Conservation (phyloP, 2,329 filamentous ascomycete genomes). For the Thermochaetoides dissita region DNA sequence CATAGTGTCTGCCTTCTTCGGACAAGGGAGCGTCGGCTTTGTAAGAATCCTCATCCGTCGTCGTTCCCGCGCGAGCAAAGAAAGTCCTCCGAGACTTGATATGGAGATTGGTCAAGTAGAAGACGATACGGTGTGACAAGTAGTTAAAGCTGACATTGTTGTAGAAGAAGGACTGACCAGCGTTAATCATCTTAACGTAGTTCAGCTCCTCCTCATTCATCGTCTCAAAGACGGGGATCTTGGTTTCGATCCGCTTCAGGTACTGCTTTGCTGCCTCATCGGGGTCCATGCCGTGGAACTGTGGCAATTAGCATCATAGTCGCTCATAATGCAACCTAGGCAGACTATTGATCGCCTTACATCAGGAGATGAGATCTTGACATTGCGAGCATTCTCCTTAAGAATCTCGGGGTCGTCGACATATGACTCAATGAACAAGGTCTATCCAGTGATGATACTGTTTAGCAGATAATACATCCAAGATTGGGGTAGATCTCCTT, state of each 20-base stretch:
- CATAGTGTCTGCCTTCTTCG: constrained; percentile 65
- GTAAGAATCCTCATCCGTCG: constrained; percentile 79
- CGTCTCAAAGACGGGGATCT: constrained; percentile 91
- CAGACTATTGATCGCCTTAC: constrained; percentile 30
- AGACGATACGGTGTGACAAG: constrained; percentile 90
- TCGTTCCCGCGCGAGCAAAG: constrained; percentile 77
- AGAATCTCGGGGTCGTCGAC: constrained; percentile 90
- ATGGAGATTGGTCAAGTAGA: constrained; percentile 93
- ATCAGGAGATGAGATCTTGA: constrained; percentile 96
- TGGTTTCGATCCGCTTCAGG: constrained; percentile 72
- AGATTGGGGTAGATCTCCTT: constrained; percentile 11
- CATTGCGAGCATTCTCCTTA: constrained; percentile 88
- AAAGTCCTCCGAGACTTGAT: constrained; percentile 92
- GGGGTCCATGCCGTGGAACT: constrained; percentile 84
- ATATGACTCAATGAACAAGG: constrained; percentile 89
- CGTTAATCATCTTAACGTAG: constrained; percentile 99
- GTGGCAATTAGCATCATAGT: constrained; percentile 1
- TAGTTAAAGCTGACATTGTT: constrained; percentile 98
- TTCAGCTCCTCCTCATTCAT: constrained; percentile 92
- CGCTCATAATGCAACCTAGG: too few species aligned
- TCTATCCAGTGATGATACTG: constrained; percentile 36
- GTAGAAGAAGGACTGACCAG: constrained; percentile 80
- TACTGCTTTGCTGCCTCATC: constrained; percentile 90
- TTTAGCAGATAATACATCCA: background rate
- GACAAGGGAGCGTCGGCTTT: constrained; percentile 80